Percentiles rank a stretch among this genome's conserved stretches.
These are phyloP conservation scores for Microthlaspi erraticum DNA, from an alignment of 345 rosid genomes.

Conservation along the genomic window DNA sequence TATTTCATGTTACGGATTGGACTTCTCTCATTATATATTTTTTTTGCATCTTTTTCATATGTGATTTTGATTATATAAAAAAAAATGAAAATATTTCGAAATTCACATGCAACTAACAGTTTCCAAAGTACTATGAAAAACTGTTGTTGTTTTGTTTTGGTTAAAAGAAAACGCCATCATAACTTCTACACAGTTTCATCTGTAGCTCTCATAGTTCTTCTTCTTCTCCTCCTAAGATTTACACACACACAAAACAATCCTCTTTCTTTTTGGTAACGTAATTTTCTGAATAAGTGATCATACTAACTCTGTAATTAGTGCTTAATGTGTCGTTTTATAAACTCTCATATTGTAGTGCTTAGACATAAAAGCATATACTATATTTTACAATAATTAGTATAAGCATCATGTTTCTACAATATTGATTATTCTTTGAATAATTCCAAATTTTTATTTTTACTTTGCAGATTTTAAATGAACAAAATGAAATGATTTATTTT, in stretches of 20 bases:
- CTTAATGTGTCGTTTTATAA: too few relatives aligned
- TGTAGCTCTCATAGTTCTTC: not conserved
- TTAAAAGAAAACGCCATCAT: too few relatives aligned
- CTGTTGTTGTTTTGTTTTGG: too few relatives aligned
- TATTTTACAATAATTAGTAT: not conserved
- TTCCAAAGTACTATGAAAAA: not conserved
- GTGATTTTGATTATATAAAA: not conserved
- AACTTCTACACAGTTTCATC: not conserved
- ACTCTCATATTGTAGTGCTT: too few relatives aligned
- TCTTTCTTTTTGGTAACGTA: too few relatives aligned
- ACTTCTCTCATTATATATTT: not conserved
- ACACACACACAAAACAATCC: not conserved
- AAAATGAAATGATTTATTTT: not conserved
- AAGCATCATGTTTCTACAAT: not conserved
- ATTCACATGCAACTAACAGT: not conserved
- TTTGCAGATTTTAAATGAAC: not conserved
- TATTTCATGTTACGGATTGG: constrained; percentile 34
- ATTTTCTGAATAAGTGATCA: too few relatives aligned
- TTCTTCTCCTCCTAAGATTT: not conserved
- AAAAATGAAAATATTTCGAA: constrained; percentile 8
- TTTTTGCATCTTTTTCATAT: not conserved
- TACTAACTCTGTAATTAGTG: too few relatives aligned
- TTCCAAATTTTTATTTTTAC: not conserved
- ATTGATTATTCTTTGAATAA: not conserved
- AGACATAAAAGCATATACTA: too few relatives aligned